Conservation (phyloP, 345 rosid species). For the Syzygium grande region DNA sequence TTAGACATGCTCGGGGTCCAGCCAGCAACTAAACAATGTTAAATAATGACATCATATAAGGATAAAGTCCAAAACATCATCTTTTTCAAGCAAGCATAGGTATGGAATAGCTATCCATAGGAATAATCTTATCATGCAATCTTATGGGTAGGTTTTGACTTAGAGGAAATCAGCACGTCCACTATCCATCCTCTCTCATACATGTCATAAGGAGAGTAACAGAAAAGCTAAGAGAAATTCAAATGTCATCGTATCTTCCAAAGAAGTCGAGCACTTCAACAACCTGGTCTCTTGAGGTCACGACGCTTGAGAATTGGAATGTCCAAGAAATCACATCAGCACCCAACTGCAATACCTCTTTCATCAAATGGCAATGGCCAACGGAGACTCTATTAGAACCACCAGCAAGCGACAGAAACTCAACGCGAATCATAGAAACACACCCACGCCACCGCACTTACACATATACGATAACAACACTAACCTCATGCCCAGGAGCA, state of each 20-base stretch:
- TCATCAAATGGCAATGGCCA: constrained; percentile 4
- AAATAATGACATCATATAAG: neutral
- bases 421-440: neutral
- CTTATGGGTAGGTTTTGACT: neutral
- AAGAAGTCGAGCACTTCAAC: constrained; percentile 54
- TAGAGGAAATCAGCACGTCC: neutral
- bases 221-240: neutral
- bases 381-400: neutral
- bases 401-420: neutral
- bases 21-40: neutral
- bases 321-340: constrained; percentile 46
- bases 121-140: neutral
- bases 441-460: neutral
- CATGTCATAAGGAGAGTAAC: neutral
- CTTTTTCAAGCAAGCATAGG: neutral
- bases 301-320: constrained; percentile 41
- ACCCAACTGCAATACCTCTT: constrained; percentile 59
- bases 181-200: neutral
- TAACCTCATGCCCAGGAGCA: constrained; percentile 69
- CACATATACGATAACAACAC: neutral
- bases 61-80: neutral
- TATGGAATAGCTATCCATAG: neutral
- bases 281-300: constrained; percentile 52
- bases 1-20: neutral
- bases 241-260: constrained; percentile 16